These are phyloP conservation scores for Starmera quercuum DNA, from an alignment of 805 yeast species.

Conservation along the genomic window DNA sequence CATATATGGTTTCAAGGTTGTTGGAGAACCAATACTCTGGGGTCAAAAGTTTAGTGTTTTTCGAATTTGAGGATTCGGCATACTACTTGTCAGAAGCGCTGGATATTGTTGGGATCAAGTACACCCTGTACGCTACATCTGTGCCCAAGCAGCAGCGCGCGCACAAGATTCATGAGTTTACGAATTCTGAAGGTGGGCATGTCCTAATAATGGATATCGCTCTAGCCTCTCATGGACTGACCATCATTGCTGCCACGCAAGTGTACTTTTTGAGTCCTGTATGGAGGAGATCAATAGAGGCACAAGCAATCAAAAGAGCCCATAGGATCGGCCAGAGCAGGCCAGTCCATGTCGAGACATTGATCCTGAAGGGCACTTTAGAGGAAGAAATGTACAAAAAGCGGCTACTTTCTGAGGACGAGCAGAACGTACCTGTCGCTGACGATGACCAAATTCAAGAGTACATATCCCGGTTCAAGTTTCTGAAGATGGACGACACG, in stretches of 20 bases:
- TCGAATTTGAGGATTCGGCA: conserved; percentile 66
- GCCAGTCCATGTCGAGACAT: conserved; percentile 63
- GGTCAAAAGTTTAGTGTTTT: conserved; percentile 54
- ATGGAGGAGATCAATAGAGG: conserved; percentile 63
- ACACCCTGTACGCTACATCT: conserved; percentile 58
- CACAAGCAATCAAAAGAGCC: conserved; percentile 72
- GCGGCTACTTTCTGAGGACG: conserved; percentile 18
- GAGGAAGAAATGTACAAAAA: conserved; percentile 60
- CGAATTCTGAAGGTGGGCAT: conserved; percentile 36
- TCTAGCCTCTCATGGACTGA: conserved; percentile 63
- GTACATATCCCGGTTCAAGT: conserved; percentile 42
- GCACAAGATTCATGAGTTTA: conserved; percentile 43
- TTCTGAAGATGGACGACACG: conserved; percentile 29
- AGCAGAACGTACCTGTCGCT: conserved; percentile 33
- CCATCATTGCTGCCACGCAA: conserved; percentile 59
- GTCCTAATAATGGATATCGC: conserved; percentile 59
- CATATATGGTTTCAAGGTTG: conserved; percentile 48
- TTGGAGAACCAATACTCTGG: conserved; percentile 41
- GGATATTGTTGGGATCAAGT: conserved; percentile 53
- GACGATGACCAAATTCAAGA: conserved; percentile 56
- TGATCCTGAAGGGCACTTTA: conserved; percentile 52
- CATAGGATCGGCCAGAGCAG: conserved; percentile 66
- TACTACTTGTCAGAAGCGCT: conserved; percentile 57
- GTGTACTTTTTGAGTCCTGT: conserved; percentile 69
- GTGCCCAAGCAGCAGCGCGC: conserved; percentile 44